phyloP scores from a whole-genome alignment of 2,329 filamentous ascomycete genomes.

The Colletotrichum nymphaeae region DNA sequence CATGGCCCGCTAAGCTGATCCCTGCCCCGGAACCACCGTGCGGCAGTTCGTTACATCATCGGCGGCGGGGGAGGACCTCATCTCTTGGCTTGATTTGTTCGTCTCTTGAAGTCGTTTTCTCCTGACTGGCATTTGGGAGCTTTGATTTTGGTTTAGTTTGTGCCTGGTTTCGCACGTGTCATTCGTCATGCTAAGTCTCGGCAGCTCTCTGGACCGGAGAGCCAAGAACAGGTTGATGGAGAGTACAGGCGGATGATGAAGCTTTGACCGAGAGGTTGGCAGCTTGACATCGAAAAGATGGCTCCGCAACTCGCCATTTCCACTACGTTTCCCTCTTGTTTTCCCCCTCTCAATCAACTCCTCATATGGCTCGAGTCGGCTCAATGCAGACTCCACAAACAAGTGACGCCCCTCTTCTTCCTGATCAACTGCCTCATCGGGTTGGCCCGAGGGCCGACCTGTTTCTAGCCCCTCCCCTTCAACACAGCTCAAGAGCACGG shows the following conservation, averaged over 20 bases:
- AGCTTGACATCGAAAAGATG: background rate
- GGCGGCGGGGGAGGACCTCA: constrained; percentile 21
- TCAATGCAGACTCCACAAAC: constrained; percentile 7
- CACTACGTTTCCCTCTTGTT: background rate
- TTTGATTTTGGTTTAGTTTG: background rate
- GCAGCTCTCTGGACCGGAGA: background rate
- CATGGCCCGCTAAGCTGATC: constrained; percentile 33
- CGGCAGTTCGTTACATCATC: constrained; percentile 33
- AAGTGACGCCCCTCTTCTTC: background rate
- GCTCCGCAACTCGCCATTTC: background rate
- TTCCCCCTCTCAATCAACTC: background rate
- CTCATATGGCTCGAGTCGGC: background rate
- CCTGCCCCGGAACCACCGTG: constrained; percentile 28
- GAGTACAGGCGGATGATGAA: background rate
- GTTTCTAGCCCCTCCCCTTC: background rate
- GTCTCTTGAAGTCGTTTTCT: background rate
- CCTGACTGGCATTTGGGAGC: background rate
- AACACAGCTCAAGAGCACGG: constrained; percentile 21
- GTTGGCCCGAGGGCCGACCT: constrained; percentile 15
- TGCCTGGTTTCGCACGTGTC: constrained; percentile 6
- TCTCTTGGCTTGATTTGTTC: constrained; percentile 19
- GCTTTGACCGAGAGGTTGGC: background rate
- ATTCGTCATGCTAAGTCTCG: background rate
- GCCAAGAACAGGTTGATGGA: background rate
- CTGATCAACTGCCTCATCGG: constrained; percentile 27